These are phyloP conservation scores for Sarocladium brachiariae DNA, from an alignment of 2,329 filamentous ascomycete species.

Conservation along the genomic window DNA sequence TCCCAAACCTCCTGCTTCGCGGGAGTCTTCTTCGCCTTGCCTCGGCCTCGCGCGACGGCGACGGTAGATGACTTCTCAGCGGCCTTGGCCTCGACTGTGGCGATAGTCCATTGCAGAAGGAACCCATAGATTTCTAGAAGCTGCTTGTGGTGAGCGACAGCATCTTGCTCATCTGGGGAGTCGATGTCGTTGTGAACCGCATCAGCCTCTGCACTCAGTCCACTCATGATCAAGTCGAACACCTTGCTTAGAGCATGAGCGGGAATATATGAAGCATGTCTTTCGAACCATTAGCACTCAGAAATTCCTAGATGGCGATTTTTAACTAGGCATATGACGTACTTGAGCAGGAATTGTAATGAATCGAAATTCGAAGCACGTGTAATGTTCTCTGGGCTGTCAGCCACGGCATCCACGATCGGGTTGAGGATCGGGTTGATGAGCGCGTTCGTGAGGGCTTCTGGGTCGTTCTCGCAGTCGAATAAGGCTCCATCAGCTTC, in stretches of 20 bases:
- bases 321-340: constrained; percentile 25
- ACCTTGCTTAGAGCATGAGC: constrained; percentile 83
- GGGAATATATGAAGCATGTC: constrained; percentile 74
- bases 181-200: constrained; percentile 80
- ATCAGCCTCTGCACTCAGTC: constrained; percentile 78
- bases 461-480: constrained; percentile 89
- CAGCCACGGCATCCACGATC: constrained; percentile 86
- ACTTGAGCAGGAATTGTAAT: constrained; percentile 94
- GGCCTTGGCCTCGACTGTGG: constrained; percentile 88
- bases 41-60: constrained; percentile 63
- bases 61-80: constrained; percentile 74
- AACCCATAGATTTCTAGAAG: constrained; percentile 92
- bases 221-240: constrained; percentile 83
- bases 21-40: constrained; percentile 71
- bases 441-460: constrained; percentile 68
- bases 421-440: constrained; percentile 84
- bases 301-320: constrained; percentile 12
- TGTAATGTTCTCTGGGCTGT: constrained; percentile 82
- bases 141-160: constrained; percentile 79
- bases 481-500: constrained; percentile 78
- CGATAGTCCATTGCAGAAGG: constrained; percentile 88
- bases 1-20: constrained; percentile 82
- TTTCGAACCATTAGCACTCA: constrained; percentile 32
- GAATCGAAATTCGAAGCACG: constrained; percentile 80
- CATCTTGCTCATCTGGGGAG: constrained; percentile 77